Evolutionary conservation across 2,329 filamentous ascomycete genomes (phyloP).

Genomic region (Hortaea werneckii): DNA sequence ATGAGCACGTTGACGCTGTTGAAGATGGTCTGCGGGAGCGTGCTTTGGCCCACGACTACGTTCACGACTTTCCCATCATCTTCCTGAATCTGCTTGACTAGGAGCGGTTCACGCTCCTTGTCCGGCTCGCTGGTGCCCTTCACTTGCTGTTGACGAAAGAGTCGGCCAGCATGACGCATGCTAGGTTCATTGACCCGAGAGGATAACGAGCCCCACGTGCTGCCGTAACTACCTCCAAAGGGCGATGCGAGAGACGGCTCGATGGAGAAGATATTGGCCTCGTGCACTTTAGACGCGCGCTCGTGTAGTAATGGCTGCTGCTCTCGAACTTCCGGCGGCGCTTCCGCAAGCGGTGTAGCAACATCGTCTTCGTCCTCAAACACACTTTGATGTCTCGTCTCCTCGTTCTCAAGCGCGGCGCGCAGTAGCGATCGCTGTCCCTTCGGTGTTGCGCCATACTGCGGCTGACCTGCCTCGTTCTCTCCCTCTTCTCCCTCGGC

Average conservation of each 20-base stretch:
- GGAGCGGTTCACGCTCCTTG: slow-evolving; percentile 54
- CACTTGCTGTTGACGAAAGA: slow-evolving; percentile 39
- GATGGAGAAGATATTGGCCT: slow-evolving; percentile 38
- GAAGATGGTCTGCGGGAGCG: slow-evolving; percentile 87
- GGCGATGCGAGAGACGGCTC: slow-evolving; percentile 52
- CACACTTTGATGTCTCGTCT: background rate
- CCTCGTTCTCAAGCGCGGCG: slow-evolving; percentile 26
- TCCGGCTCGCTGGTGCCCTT: slow-evolving; percentile 33
- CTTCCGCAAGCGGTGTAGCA: slow-evolving; percentile 1
- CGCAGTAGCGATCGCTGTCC: slow-evolving; percentile 34
- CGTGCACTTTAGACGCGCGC: slow-evolving; percentile 20
- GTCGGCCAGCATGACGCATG: slow-evolving; percentile 44
- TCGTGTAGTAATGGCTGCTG: slow-evolving; percentile 17
- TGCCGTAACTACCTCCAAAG: slow-evolving; percentile 61
- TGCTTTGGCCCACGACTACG: slow-evolving; percentile 85
- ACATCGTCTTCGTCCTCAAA: slow-evolving; percentile 23
- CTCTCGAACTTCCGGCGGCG: background rate
- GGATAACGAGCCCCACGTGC: slow-evolving; percentile 50
- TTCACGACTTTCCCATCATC: slow-evolving; percentile 73
- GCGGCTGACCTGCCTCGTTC: slow-evolving; percentile 28
- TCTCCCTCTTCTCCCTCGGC: slow-evolving; percentile 39
- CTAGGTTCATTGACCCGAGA: slow-evolving; percentile 48
- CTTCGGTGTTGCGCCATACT: slow-evolving; percentile 24
- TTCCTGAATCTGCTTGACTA: slow-evolving; percentile 84
- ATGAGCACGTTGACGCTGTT: slow-evolving; percentile 93